Evolutionary conservation across 192 early-diverging fungal genomes (phyloP).

Genomic region (Backusella luteola): DNA sequence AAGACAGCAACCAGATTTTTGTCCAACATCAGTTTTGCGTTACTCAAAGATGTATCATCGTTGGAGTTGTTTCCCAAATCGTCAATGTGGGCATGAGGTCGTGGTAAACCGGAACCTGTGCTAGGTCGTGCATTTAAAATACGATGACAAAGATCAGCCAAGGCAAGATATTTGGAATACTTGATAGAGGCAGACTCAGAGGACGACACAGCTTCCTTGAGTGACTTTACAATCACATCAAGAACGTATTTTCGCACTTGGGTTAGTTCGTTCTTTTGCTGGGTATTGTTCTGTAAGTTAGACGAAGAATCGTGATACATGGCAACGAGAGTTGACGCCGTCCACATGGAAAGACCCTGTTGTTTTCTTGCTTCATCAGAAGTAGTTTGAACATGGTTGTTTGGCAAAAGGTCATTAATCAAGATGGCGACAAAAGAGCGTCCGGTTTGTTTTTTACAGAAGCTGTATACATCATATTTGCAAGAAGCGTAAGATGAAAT

Average conservation of each 20-base stretch:
- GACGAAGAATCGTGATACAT: constrained; percentile 45
- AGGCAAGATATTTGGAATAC: constrained; percentile 66
- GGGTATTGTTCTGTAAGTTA: constrained; percentile 47
- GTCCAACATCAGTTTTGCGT: constrained; percentile 84
- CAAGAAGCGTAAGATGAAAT: constrained; percentile 82
- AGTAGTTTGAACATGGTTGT: constrained; percentile 38
- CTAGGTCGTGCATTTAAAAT: constrained; percentile 58
- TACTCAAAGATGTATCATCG: constrained; percentile 59
- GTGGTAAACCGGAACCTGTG: neutral
- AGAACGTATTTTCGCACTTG: constrained; percentile 65
- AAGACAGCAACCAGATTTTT: constrained; percentile 80
- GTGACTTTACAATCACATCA: constrained; percentile 58
- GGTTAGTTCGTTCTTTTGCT: constrained; percentile 52
- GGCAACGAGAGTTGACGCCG: constrained; percentile 62
- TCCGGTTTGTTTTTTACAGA: constrained; percentile 43
- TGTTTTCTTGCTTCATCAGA: constrained; percentile 53
- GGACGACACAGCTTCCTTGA: constrained; percentile 62
- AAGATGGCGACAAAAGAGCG: constrained; percentile 59
- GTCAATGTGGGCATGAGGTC: neutral
- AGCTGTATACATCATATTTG: constrained; percentile 68
- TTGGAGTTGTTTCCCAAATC: constrained; percentile 25
- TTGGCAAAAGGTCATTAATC: constrained; percentile 68
- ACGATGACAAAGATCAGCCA: constrained; percentile 67
- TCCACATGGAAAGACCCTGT: constrained; percentile 65
- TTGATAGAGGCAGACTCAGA: constrained; percentile 50